These are phyloP conservation scores for Musa troglodytarum DNA, from an alignment of 176 grass and related monocot genomes.

Conservation along the genomic window DNA sequence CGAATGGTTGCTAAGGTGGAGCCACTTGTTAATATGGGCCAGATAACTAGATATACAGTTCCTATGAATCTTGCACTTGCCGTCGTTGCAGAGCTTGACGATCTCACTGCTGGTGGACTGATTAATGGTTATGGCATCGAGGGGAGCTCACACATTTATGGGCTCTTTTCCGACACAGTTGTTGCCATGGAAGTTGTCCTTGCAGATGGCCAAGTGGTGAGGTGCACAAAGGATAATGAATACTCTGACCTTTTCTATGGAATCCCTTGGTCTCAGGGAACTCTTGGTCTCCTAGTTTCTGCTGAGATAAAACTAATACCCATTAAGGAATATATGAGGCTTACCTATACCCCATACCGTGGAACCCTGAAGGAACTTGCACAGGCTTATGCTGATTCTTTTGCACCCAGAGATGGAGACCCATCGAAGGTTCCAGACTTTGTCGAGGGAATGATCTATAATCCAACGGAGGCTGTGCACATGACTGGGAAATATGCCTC, in stretches of 20 bases:
- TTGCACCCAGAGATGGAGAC: constrained; percentile 48
- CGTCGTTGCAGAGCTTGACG: constrained; percentile 12
- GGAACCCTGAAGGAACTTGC: constrained; percentile 13
- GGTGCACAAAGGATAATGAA: constrained; percentile 14
- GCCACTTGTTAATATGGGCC: constrained; percentile 19
- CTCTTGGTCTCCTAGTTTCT: constrained; percentile 8
- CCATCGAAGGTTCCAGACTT: constrained; percentile 83
- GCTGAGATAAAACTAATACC: constrained; percentile 17
- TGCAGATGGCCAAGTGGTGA: constrained; percentile 1
- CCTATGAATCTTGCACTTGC: constrained; percentile 16
- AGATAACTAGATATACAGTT: constrained; percentile 11
- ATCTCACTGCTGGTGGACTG: constrained; percentile 11
- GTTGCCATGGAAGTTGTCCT: constrained; percentile 17
- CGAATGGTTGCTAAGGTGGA: constrained; percentile 16
- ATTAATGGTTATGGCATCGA: constrained; percentile 18
- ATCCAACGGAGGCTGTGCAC: constrained; percentile 54
- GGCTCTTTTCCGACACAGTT: constrained; percentile 14
- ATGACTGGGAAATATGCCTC: constrained; percentile 96
- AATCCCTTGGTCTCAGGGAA: constrained; percentile 19
- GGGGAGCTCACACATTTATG: constrained; percentile 17
- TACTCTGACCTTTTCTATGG: constrained; percentile 17
- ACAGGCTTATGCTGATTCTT: constrained; percentile 16
- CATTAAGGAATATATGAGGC: constrained; percentile 15
- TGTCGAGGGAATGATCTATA: constrained; percentile 84
- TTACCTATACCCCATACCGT: constrained; percentile 7